A percentile compares a stretch with the other conserved stretches of the same genome.
phyloP scores from a whole-genome alignment of 352 stramenopile species.

The Phytophthora syringae region DNA sequence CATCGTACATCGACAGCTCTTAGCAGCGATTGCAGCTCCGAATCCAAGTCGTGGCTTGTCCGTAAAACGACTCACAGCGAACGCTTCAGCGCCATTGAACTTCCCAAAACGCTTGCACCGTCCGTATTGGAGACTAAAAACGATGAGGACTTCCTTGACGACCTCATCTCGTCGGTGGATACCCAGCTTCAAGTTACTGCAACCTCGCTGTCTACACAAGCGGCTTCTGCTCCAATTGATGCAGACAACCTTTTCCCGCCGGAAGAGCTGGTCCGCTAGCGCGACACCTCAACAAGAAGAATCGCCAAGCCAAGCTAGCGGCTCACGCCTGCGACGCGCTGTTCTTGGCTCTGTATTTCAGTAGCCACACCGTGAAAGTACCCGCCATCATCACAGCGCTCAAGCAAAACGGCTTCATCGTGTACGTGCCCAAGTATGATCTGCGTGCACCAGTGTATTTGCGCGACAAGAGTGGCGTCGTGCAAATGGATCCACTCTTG shows the following conservation, averaged over 20 bases:
- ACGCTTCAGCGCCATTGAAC: constrained; percentile 6
- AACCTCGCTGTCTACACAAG: neutral
- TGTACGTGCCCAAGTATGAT: constrained; percentile 94
- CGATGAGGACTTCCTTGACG: constrained; percentile 68
- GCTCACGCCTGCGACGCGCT: constrained; percentile 90
- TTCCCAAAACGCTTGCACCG: constrained; percentile 56
- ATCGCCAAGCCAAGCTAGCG: constrained; percentile 90
- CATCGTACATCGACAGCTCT: constrained; percentile 91
- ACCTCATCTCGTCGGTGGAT: constrained; percentile 69
- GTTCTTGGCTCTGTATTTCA: constrained; percentile 95
- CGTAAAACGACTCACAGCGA: neutral
- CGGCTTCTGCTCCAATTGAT: neutral
- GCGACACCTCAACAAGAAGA: constrained; percentile 91
- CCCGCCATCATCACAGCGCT: constrained; percentile 90
- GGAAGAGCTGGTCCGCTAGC: constrained; percentile 77
- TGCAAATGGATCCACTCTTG: constrained; percentile 86
- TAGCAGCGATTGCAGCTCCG: constrained; percentile 54
- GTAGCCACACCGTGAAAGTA: constrained; percentile 81
- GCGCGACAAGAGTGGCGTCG: constrained; percentile 79
- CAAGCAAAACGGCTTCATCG: constrained; percentile 93
- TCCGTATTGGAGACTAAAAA: constrained; percentile 68
- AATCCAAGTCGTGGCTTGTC: neutral
- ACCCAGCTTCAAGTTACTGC: constrained; percentile 53
- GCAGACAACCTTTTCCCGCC: constrained; percentile 53
- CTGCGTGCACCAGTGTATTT: constrained; percentile 92